Evolutionary conservation across 2,329 filamentous ascomycete genomes (phyloP).

Genomic region (Ophiostoma sp.): DNA sequence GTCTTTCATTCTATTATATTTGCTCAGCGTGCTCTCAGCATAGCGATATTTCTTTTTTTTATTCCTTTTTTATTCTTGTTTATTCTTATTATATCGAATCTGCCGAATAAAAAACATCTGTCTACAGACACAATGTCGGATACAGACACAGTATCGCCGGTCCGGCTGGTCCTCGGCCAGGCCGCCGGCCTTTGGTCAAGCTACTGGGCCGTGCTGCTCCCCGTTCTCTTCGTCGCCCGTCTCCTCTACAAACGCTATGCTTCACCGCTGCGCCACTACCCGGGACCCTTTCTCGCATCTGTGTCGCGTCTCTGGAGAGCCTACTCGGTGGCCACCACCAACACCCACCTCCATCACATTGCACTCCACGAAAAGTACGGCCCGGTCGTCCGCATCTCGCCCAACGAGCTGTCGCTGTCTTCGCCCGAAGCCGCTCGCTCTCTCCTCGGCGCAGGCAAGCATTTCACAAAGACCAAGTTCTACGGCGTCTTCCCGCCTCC

Average conservation of each 20-base stretch:
- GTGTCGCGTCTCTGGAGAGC: constrained; percentile 41
- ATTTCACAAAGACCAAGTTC: constrained; percentile 50
- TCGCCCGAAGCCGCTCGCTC: constrained; percentile 43
- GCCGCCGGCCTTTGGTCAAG: constrained; percentile 28
- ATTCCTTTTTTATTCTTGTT: background rate
- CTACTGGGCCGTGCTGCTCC: constrained; percentile 33
- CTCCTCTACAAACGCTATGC: constrained; percentile 33
- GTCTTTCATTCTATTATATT: background rate
- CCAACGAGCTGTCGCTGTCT: constrained; percentile 44
- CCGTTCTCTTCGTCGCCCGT: constrained; percentile 31
- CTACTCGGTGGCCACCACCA: constrained; percentile 36
- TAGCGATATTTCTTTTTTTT: background rate
- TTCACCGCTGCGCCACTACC: constrained; percentile 36
- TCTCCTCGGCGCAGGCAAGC: constrained; percentile 46
- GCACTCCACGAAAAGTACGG: constrained; percentile 44
- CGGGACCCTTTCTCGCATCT: constrained; percentile 36
- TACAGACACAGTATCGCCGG: constrained; percentile 28
- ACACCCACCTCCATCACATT: constrained; percentile 42
- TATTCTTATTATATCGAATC: too few species aligned
- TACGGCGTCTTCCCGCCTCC: constrained; percentile 52
- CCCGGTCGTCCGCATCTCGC: constrained; percentile 46
- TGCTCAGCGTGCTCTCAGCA: background rate
- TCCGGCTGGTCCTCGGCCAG: constrained; percentile 28
- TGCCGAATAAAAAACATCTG: background rate
- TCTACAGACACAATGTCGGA: background rate